Conservation (phyloP, 2,329 filamentous ascomycete genomes). For the Cytospora piceae region DNA sequence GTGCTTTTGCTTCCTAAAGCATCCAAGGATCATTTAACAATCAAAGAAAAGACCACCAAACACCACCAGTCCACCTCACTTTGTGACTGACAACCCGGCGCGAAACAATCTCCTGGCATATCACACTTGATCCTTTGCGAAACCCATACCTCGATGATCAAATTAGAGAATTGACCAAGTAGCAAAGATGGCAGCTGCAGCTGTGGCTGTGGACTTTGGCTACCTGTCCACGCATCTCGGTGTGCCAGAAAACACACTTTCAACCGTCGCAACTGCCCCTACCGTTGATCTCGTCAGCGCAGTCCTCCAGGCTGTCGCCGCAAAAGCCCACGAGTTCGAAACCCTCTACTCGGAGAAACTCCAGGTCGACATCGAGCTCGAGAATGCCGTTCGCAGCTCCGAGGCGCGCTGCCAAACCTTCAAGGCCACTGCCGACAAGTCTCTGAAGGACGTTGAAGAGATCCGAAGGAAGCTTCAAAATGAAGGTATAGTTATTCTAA, state of each 20-base stretch:
- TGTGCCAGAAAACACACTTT: conserved; percentile 67
- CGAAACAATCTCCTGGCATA: not conserved
- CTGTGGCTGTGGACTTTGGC: conserved; percentile 63
- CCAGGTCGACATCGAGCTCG: conserved; percentile 87
- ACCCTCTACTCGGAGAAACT: conserved; percentile 85
- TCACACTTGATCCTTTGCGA: not conserved
- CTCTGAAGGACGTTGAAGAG: conserved; percentile 80
- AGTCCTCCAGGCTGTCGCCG: conserved; percentile 73
- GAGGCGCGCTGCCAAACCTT: conserved; percentile 82
- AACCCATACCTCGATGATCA: conserved; percentile 24
- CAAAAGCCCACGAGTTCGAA: conserved; percentile 82
- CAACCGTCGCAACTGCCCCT: conserved; percentile 65
- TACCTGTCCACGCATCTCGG: conserved; percentile 75
- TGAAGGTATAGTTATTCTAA: conserved; percentile 64
- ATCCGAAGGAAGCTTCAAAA: conserved; percentile 79
- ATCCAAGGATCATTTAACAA: conserved; percentile 22
- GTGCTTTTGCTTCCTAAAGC: conserved; percentile 23
- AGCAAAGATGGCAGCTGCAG: conserved; percentile 60
- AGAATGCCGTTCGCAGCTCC: conserved; percentile 82
- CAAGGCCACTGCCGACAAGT: conserved; percentile 81
- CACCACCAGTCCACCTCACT: not conserved
- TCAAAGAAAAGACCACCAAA: not conserved
- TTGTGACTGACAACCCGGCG: conserved; percentile 1
- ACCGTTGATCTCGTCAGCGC: conserved; percentile 78
- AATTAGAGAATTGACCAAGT: conserved; percentile 21